Percentiles rank a stretch among this genome's conserved stretches.
phyloP scores from a whole-genome alignment of 306 rosid species.

The Malus orientalis region DNA sequence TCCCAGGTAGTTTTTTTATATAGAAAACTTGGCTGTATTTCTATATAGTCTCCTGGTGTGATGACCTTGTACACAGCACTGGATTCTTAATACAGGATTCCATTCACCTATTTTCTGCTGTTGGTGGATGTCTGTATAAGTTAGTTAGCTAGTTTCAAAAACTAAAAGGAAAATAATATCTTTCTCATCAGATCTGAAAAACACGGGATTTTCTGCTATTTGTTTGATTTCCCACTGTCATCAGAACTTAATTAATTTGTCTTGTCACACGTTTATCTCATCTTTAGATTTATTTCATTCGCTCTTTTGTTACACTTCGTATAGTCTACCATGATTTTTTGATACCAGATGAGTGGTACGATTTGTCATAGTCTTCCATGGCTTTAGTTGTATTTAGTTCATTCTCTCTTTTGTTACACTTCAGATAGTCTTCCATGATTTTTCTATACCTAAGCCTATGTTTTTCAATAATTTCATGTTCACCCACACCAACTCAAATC shows the following conservation, averaged over 20 bases:
- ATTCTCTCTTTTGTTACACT: neutral
- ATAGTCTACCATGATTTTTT: no score
- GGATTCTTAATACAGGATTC: neutral
- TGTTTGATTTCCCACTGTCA: neutral
- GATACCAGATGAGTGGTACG: no score
- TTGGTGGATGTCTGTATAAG: neutral
- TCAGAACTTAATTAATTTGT: neutral
- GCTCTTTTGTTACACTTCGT: no score
- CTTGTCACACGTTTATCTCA: neutral
- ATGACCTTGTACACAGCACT: neutral
- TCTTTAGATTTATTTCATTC: neutral
- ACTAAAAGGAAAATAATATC: neutral
- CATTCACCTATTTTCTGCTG: neutral
- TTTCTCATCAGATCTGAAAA: neutral
- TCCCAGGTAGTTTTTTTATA: constrained; percentile 64
- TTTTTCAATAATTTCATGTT: neutral
- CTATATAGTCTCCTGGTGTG: neutral
- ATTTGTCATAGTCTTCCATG: neutral
- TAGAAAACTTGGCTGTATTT: neutral
- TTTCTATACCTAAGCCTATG: neutral
- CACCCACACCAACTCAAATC: neutral
- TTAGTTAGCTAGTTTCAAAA: neutral
- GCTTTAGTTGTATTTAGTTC: neutral
- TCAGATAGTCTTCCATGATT: neutral
- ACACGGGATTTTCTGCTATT: neutral